These are phyloP conservation scores for Vittaforma corneae DNA, from an alignment of 371 early-diverging fungal genomes.

Conservation along the genomic window DNA sequence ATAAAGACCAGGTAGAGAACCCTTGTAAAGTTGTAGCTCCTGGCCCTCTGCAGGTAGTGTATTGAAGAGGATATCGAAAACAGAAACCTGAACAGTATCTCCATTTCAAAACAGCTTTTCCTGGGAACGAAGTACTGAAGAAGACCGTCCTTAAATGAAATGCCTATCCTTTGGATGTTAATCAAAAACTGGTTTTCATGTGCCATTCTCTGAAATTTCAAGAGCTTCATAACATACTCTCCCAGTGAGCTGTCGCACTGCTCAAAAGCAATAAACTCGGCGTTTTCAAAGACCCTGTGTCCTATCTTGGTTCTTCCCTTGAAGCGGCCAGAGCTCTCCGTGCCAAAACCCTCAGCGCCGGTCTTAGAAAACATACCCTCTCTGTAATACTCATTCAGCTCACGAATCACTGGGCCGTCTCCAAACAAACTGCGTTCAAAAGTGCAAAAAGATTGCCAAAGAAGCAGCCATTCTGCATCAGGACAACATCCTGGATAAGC, in stretches of 20 bases:
- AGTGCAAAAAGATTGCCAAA: too few relatives aligned
- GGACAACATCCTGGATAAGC: background rate
- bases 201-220: background rate
- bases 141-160: background rate
- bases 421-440: background rate
- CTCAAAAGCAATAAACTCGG: background rate
- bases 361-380: background rate
- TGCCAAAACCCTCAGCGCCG: background rate
- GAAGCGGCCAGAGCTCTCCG: background rate
- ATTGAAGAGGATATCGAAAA: constrained; percentile 16
- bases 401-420: too few relatives aligned
- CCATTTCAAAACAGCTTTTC: constrained; percentile 23
- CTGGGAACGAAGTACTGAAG: constrained; percentile 7
- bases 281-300: background rate
- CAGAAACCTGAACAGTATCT: constrained; percentile 31
- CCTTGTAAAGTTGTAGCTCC: constrained; percentile 11
- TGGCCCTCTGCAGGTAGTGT: constrained; percentile 15
- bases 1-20: constrained; percentile 7
- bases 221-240: background rate
- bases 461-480: background rate
- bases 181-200: background rate
- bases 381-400: too few relatives aligned
- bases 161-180: background rate
- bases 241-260: background rate
- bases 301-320: background rate